Percentiles rank a stretch among this genome's conserved stretches.
Conservation (phyloP, 495 filamentous ascomycete genomes). For the Amorphotheca resinae region DNA sequence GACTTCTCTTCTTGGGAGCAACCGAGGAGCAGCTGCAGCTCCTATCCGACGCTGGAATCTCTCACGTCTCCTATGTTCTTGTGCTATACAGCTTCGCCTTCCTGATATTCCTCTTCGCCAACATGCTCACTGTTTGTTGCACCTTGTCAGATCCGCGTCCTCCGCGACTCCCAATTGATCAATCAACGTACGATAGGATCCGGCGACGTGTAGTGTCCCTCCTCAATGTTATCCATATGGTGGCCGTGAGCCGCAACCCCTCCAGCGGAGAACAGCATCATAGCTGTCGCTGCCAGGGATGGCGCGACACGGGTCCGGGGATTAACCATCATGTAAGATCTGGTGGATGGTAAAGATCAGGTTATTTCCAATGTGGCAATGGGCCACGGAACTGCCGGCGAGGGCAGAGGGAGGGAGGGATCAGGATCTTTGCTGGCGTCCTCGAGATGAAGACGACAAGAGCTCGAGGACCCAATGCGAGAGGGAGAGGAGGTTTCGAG, state of each 20-base stretch:
- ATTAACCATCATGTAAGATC: conserved; percentile 8
- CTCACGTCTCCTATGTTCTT: conserved; percentile 74
- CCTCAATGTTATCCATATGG: conserved; percentile 58
- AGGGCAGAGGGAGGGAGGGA: too few species aligned
- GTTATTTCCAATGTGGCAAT: too few species aligned
- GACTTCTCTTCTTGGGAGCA: conserved; percentile 26
- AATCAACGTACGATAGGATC: conserved; percentile 68
- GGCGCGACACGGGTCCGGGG: conserved; percentile 3
- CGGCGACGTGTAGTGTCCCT: conserved; percentile 59
- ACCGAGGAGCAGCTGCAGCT: conserved; percentile 91
- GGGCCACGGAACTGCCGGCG: too few species aligned
- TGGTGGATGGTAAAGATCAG: too few species aligned
- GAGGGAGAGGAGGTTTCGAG: too few species aligned
- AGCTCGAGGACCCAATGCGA: too few species aligned
- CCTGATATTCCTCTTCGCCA: conserved; percentile 73
- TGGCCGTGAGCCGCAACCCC: conserved; percentile 28
- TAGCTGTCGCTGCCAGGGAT: not conserved
- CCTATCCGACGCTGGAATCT: conserved; percentile 56
- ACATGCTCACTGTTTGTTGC: too few species aligned
- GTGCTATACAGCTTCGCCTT: conserved; percentile 1
- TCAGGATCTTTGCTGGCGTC: too few species aligned
- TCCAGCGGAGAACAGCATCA: conserved; percentile 4
- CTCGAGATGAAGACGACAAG: too few species aligned
- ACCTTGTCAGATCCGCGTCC: not conserved
- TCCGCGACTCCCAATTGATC: not conserved